These are phyloP conservation scores for Camptophora hylomeconis DNA, from an alignment of 2,329 filamentous ascomycete species.

Conservation along the genomic window DNA sequence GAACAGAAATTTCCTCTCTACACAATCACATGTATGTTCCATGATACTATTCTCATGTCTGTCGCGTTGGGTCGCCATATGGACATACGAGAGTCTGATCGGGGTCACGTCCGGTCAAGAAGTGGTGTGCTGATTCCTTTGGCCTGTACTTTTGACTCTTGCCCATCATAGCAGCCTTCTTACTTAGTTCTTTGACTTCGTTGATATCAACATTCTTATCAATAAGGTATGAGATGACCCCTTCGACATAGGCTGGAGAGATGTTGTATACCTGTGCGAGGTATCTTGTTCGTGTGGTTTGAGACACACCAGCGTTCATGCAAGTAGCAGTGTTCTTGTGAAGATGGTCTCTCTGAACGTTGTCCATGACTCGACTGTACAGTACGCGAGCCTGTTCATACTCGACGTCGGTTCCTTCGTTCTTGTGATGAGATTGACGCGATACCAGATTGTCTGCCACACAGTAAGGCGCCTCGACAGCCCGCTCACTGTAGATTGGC, in stretches of 20 bases:
- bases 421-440: slow-evolving; percentile 41
- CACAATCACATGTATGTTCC: too few relatives aligned
- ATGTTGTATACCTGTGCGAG: slow-evolving; percentile 41
- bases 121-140: slow-evolving; percentile 2
- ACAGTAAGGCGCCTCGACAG: slow-evolving; percentile 36
- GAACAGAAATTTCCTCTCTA: too few relatives aligned
- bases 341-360: slow-evolving; percentile 31
- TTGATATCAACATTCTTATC: slow-evolving; percentile 32
- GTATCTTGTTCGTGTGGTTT: slow-evolving; percentile 37
- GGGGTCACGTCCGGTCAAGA: slow-evolving; percentile 1
- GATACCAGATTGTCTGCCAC: slow-evolving; percentile 38
- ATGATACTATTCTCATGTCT: too few relatives aligned
- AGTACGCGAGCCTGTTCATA: slow-evolving; percentile 40
- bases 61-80: too few relatives aligned
- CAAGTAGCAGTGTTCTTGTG: slow-evolving; percentile 37
- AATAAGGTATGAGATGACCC: slow-evolving; percentile 33
- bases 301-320: slow-evolving; percentile 31
- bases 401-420: slow-evolving; percentile 40
- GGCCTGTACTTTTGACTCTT: slow-evolving; percentile 9
- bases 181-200: slow-evolving; percentile 32
- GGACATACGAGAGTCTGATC: too few relatives aligned
- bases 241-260: slow-evolving; percentile 32
- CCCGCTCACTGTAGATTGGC: slow-evolving; percentile 34
- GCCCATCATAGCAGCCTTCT: slow-evolving; percentile 27
- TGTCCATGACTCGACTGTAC: slow-evolving; percentile 36